Conservation (phyloP, 352 stramenopile genomes). For the Globisporangium perplexum region DNA sequence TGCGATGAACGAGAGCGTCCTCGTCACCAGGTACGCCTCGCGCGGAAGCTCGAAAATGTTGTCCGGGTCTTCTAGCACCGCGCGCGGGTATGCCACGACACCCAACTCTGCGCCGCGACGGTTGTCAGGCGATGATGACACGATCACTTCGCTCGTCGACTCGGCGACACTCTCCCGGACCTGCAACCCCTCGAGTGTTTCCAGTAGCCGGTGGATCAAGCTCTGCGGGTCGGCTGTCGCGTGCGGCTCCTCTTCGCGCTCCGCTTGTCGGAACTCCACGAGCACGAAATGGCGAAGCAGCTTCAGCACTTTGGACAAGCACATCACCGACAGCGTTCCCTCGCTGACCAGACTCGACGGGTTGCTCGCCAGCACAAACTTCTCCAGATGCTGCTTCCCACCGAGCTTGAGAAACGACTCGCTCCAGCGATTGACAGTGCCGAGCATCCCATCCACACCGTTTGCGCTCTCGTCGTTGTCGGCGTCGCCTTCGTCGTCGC, state of each 20-base stretch:
- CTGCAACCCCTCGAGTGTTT: constrained; percentile 32
- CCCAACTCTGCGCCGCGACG: constrained; percentile 13
- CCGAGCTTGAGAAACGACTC: constrained; percentile 64
- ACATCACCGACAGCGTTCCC: constrained; percentile 54
- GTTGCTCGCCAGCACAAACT: constrained; percentile 41
- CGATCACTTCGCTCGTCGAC: no score
- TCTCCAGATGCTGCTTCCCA: constrained; percentile 42
- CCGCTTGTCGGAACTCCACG: constrained; percentile 28
- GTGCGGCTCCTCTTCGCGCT: constrained; percentile 8
- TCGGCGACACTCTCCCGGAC: constrained; percentile 11
- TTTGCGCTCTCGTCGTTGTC: background rate
- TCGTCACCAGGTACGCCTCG: constrained; percentile 53
- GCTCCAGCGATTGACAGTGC: constrained; percentile 44
- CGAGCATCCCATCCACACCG: constrained; percentile 25
- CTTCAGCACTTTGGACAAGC: constrained; percentile 62
- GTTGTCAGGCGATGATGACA: background rate
- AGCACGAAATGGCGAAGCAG: constrained; percentile 66
- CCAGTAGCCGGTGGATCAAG: constrained; percentile 38
- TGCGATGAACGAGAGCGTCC: constrained; percentile 43
- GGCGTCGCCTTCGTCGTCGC: constrained; percentile 12
- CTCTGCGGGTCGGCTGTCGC: constrained; percentile 15
- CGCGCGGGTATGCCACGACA: constrained; percentile 27
- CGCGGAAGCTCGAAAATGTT: constrained; percentile 40
- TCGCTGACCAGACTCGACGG: constrained; percentile 28
- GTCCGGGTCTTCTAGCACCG: constrained; percentile 38